Base-by-base conservation (phyloP, 2,329 filamentous ascomycete genomes). In the Septoria linicola region DNA sequence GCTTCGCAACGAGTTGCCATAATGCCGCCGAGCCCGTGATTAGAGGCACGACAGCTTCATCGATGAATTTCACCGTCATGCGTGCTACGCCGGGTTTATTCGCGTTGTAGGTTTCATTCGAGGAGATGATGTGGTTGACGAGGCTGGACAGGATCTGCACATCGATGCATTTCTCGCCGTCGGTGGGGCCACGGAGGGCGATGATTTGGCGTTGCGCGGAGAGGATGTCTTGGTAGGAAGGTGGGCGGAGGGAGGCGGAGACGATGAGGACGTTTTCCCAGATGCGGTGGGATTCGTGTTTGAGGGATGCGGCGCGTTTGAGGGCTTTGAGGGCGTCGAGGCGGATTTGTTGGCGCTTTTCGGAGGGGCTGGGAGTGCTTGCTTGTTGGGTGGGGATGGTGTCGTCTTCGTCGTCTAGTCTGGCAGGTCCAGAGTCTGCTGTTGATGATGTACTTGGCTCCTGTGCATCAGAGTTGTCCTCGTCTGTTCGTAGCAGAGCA, bases 211-310 rank as follows among this genome's bases (percentile, higher is more conserved):
- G 81, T 53, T 93, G 79, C 0, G 89, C 89, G 3, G 85, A 77
- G 25, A 96, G 74, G 43, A 96, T 81, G 55, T 96, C 89, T 0
- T 76, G 69, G 65, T 89, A 84, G 0, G 86, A 82, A 0, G 88
- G 85, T 0, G 92, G 91, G 1, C 78, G 79, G 21, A 93, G 80
- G 1, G 89, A 87, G 0, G 88, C 82, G 0, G 88, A 87, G 17
- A 97, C 84, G 0, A 90, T 93, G 51, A 99, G 81, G 13, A 97
- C 86, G 63, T 99, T 99, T 67, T 95, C 89, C 92, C 92, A 97
- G 68, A 99, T 96, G 61, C 89, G 84, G 80, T 87, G 88, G 72
- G 92, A 92, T 62, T 90, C 85, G 69, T 89, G 81, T 43, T 95
- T 89, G 19, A 96, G 80, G 3, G 81, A 80, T 0, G 91, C 89